phyloP scores from a whole-genome alignment of 305 asterid species.

The Petunia hybrid region DNA sequence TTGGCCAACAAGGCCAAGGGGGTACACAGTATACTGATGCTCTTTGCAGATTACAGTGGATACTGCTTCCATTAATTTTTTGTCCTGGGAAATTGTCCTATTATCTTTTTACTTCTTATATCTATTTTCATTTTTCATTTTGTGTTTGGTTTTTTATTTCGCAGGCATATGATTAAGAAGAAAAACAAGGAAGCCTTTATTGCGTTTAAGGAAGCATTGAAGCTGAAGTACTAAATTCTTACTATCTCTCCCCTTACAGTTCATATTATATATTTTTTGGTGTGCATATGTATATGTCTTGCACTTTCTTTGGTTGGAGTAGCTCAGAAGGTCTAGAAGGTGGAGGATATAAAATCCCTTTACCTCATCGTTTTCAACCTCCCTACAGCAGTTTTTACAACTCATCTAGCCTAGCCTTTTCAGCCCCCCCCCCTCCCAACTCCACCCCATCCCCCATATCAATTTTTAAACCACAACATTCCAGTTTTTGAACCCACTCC shows the following conservation, averaged over 20 bases:
- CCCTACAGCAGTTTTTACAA: background rate
- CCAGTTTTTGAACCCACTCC: background rate
- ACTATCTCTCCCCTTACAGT: conserved; percentile 12
- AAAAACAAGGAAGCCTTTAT: conserved; percentile 82
- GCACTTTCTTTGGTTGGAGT: background rate
- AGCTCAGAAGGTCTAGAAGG: background rate
- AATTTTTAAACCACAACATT: background rate
- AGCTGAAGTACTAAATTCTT: conserved; percentile 53
- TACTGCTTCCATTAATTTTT: background rate
- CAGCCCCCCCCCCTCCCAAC: too few relatives aligned
- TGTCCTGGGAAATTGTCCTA: conserved; percentile 21
- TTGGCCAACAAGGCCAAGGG: background rate
- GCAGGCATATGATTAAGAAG: conserved; percentile 79
- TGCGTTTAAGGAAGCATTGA: conserved; percentile 95
- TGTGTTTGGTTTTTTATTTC: background rate
- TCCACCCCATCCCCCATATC: background rate
- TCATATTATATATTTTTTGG: conserved; percentile 12
- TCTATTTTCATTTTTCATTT: background rate
- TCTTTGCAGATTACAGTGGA: background rate
- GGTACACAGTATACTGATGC: background rate
- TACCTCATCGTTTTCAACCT: background rate
- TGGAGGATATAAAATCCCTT: conserved; percentile 10
- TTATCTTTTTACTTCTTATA: conserved; percentile 8
- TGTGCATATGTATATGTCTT: conserved; percentile 12
- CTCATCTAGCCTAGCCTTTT: background rate